Conservation (phyloP, 805 yeast species). For the Candida fluviatilis region DNA sequence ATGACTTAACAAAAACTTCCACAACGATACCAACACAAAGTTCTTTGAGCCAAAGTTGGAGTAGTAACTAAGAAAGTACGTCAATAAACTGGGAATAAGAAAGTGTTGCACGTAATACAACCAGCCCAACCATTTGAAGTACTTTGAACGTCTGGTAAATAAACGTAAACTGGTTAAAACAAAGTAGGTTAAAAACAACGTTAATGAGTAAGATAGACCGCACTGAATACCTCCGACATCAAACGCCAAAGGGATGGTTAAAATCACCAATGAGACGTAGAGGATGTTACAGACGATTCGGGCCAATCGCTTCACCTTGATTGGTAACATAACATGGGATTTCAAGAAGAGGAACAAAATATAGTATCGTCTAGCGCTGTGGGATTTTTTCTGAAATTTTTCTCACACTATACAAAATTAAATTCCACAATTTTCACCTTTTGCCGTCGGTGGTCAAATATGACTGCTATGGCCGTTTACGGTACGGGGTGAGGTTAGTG, state of each 20-base stretch:
- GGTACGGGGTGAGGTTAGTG: no score
- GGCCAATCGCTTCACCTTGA: neutral
- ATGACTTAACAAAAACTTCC: slow-evolving; percentile 70
- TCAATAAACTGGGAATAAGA: slow-evolving; percentile 74
- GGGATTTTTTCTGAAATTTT: neutral
- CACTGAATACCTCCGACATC: slow-evolving; percentile 90
- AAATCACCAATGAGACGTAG: slow-evolving; percentile 63
- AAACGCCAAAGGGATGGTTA: slow-evolving; percentile 89
- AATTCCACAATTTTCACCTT: no score
- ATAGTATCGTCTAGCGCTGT: neutral
- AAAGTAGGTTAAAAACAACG: slow-evolving; percentile 56
- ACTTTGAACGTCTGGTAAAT: slow-evolving; percentile 37
- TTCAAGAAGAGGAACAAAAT: neutral
- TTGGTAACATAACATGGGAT: slow-evolving; percentile 1
- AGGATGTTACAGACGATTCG: slow-evolving; percentile 48
- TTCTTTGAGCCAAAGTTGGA: slow-evolving; percentile 2
- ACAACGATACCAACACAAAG: slow-evolving; percentile 33
- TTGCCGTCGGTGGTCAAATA: no score
- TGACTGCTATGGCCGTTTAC: no score
- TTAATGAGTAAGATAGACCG: slow-evolving; percentile 80
- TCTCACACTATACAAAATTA: no score
- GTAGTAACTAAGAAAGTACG: slow-evolving; percentile 60
- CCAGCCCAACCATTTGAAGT: slow-evolving; percentile 42
- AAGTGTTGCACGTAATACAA: slow-evolving; percentile 80
- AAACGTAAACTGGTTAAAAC: slow-evolving; percentile 69